Percentiles rank a stretch among this genome's conserved stretches.
phyloP scores from a whole-genome alignment of 148 eudicot species.

The Suaeda aralocaspica region DNA sequence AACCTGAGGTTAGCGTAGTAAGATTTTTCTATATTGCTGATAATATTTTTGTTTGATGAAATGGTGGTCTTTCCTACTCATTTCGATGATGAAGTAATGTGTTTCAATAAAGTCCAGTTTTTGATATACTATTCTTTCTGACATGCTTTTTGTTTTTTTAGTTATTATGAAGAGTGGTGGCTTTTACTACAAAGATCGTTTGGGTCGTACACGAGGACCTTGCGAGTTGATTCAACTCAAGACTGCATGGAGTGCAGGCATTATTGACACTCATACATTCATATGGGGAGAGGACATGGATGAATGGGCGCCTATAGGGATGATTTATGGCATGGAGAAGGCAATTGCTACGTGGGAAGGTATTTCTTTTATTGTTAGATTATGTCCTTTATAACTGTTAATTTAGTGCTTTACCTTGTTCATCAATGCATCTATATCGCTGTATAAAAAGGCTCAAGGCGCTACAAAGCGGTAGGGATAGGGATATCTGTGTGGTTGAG shows the following conservation, averaged over 20 bases:
- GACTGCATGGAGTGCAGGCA: constrained; percentile 92
- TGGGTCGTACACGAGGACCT: constrained; percentile 94
- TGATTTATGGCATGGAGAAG: constrained; percentile 80
- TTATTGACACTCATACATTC: constrained; percentile 81
- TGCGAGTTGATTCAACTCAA: constrained; percentile 84
- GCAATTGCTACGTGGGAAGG: constrained; percentile 98
- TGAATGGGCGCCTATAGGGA: constrained; percentile 96
- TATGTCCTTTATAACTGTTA: background rate
- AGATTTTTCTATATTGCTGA: background rate
- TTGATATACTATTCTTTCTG: constrained; percentile 1
- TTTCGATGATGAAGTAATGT: background rate
- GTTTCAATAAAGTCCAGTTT: background rate
- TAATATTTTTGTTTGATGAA: background rate
- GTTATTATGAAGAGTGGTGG: constrained; percentile 86
- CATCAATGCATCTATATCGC: constrained; percentile 7
- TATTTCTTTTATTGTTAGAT: constrained; percentile 22
- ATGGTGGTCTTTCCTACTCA: background rate
- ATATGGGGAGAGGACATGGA: constrained; percentile 97
- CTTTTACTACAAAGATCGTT: constrained; percentile 76
- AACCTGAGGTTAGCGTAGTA: background rate
- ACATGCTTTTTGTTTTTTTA: constrained; percentile 19
- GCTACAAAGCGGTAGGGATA: too few species aligned
- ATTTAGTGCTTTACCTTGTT: background rate
- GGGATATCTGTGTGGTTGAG: too few species aligned
- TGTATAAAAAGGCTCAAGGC: background rate